phyloP scores from a whole-genome alignment of 305 asterid species.

The Fraxinus platypoda region DNA sequence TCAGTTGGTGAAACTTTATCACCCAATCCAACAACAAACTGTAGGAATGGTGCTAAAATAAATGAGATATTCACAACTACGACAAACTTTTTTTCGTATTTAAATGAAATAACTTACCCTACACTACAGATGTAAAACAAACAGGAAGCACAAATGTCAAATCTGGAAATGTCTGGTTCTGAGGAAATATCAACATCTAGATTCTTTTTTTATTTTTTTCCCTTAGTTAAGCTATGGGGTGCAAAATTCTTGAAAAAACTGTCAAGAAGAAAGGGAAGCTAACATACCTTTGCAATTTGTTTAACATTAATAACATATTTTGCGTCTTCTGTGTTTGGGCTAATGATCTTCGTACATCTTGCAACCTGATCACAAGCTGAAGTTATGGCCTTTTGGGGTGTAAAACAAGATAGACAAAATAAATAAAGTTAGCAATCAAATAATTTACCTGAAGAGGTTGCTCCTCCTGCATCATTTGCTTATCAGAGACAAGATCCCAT shows the following conservation, averaged over 20 bases:
- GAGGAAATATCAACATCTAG: background rate
- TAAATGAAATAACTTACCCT: background rate
- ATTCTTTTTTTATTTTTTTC: background rate
- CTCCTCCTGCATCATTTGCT: slow-evolving; percentile 98
- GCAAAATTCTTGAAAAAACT: slow-evolving; percentile 6
- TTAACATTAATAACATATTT: slow-evolving; percentile 79
- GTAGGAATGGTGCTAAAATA: slow-evolving; percentile 28
- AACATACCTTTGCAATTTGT: slow-evolving; percentile 72
- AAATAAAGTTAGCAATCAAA: background rate
- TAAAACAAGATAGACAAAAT: background rate
- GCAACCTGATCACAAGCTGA: slow-evolving; percentile 59
- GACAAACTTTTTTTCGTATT: background rate
- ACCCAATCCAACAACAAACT: slow-evolving; percentile 96
- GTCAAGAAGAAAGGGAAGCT: slow-evolving; percentile 13
- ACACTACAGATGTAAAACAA: background rate
- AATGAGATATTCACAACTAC: background rate
- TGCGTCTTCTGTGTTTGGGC: slow-evolving; percentile 91
- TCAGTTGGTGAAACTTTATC: slow-evolving; percentile 95
- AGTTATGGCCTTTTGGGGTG: background rate
- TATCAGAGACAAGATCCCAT: slow-evolving; percentile 97
- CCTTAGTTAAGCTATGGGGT: background rate
- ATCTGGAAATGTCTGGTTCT: background rate
- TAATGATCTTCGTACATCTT: slow-evolving; percentile 86
- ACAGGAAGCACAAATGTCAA: slow-evolving; percentile 1
- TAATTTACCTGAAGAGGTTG: slow-evolving; percentile 70